Evolutionary conservation across 768 basidiomycete species (phyloP).

Genomic region (Serendipita indica): DNA sequence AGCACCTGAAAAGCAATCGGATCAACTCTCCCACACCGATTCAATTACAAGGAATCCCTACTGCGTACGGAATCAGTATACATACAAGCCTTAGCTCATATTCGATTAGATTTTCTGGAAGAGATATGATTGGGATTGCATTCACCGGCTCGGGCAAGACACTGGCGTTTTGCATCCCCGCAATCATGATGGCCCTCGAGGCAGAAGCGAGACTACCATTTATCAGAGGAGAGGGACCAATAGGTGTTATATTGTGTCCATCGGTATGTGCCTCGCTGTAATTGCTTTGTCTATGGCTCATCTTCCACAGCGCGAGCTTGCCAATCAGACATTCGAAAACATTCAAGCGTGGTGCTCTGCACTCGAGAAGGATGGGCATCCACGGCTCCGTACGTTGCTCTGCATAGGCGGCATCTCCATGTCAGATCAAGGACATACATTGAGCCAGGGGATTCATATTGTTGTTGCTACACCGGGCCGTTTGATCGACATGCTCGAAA

Average conservation of each 20-base stretch:
- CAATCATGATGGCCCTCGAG: constrained; percentile 92
- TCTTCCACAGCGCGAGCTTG: constrained; percentile 54
- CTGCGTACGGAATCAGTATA: constrained; percentile 59
- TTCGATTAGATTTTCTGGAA: constrained; percentile 63
- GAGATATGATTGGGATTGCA: constrained; percentile 97
- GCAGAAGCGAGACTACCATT: constrained; percentile 86
- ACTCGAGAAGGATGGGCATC: constrained; percentile 71
- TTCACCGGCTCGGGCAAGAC: constrained; percentile 99
- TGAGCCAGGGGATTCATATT: constrained; percentile 85
- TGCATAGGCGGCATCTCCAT: constrained; percentile 98
- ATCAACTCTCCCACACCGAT: constrained; percentile 87
- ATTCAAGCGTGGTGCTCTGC: constrained; percentile 73
- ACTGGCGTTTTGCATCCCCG: constrained; percentile 91
- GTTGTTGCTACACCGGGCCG: constrained; percentile 95
- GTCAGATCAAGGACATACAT: constrained; percentile 87
- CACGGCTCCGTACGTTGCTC: constrained; percentile 70
- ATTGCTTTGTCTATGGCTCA: not conserved
- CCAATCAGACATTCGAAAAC: constrained; percentile 94
- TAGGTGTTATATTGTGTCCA: constrained; percentile 92
- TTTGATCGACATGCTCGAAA: constrained; percentile 95
- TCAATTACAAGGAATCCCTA: constrained; percentile 91
- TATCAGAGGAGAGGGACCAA: constrained; percentile 85
- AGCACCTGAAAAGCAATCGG: constrained; percentile 69
- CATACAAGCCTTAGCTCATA: not conserved
- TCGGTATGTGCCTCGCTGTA: constrained; percentile 28